Conservation (phyloP, 148 eudicot species). For the Salicornia ramosissima region DNA sequence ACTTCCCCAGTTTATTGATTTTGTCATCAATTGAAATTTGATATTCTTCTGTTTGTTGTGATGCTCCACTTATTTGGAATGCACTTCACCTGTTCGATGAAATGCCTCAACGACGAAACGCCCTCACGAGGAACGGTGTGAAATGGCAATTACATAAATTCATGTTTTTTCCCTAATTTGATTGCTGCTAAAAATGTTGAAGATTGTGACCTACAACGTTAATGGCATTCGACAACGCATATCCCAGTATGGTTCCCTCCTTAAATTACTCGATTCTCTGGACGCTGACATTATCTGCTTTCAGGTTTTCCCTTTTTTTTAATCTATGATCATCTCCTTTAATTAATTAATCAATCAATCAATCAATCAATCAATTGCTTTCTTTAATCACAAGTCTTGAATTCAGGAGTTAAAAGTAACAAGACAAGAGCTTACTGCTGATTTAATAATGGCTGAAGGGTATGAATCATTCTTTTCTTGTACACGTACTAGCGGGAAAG, state of each 20-base stretch:
- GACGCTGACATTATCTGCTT: conserved; percentile 90
- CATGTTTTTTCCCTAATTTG: background rate
- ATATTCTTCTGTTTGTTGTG: background rate
- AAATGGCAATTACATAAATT: background rate
- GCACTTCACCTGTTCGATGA: conserved; percentile 23
- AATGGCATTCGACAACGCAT: conserved; percentile 87
- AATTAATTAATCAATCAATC: background rate
- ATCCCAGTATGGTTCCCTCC: conserved; percentile 81
- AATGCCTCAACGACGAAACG: conserved; percentile 16
- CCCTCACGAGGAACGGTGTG: background rate
- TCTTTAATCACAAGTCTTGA: background rate
- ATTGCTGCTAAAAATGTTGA: conserved; percentile 36
- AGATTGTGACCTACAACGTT: conserved; percentile 92
- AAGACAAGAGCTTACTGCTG: conserved; percentile 70
- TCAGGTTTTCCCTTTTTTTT: conserved; percentile 42
- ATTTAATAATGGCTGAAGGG: conserved; percentile 78
- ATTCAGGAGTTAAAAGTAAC: conserved; percentile 77
- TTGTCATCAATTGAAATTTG: background rate
- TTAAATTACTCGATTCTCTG: conserved; percentile 68
- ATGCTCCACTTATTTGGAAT: background rate
- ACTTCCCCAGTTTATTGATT: background rate
- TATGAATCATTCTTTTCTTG: conserved; percentile 95
- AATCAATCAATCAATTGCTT: background rate
- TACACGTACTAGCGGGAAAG: conserved; percentile 71
- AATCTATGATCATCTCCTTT: background rate